Evolutionary conservation across 2,329 filamentous ascomycete species (phyloP).

Genomic region (Rachicladosporium sp.): DNA sequence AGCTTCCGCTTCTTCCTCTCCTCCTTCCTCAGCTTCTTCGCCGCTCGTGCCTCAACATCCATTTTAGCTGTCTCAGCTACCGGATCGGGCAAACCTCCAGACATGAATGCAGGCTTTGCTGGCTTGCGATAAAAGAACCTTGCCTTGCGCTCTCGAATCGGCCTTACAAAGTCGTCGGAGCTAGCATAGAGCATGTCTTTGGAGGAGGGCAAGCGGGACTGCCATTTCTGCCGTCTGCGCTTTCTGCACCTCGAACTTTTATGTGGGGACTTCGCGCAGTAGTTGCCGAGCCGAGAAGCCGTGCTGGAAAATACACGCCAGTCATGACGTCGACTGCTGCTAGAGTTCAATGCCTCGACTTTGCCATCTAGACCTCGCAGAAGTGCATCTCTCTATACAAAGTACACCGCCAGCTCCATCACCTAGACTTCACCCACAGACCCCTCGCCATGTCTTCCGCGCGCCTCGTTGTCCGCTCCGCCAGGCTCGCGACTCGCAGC

Average conservation of each 20-base stretch:
- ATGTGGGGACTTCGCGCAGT: too few relatives aligned
- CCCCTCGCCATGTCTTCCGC: conserved; percentile 32
- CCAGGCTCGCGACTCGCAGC: conserved; percentile 28
- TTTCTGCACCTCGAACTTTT: too few relatives aligned
- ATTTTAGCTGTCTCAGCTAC: too few relatives aligned
- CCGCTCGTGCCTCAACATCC: too few relatives aligned
- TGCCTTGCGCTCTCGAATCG: conserved; percentile 1
- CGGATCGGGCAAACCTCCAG: conserved; percentile 15
- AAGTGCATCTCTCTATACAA: too few relatives aligned
- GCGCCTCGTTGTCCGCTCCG: conserved; percentile 33
- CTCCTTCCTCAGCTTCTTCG: conserved; percentile 3
- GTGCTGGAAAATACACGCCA: too few relatives aligned
- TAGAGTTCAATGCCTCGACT: too few relatives aligned
- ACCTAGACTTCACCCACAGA: conserved; percentile 4
- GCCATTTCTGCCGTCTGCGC: too few relatives aligned
- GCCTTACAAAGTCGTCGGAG: conserved; percentile 5
- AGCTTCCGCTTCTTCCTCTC: conserved; percentile 10
- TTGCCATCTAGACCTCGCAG: too few relatives aligned
- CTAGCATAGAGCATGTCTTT: conserved; percentile 3
- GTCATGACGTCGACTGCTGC: too few relatives aligned
- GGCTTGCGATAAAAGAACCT: conserved; percentile 6
- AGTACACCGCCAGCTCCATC: not conserved
- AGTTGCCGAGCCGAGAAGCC: too few relatives aligned
- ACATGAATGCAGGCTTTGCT: conserved; percentile 21
- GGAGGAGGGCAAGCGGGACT: too few relatives aligned